Evolutionary conservation across 2,329 filamentous ascomycete species (phyloP).

Genomic region (Acarospora socialis): DNA sequence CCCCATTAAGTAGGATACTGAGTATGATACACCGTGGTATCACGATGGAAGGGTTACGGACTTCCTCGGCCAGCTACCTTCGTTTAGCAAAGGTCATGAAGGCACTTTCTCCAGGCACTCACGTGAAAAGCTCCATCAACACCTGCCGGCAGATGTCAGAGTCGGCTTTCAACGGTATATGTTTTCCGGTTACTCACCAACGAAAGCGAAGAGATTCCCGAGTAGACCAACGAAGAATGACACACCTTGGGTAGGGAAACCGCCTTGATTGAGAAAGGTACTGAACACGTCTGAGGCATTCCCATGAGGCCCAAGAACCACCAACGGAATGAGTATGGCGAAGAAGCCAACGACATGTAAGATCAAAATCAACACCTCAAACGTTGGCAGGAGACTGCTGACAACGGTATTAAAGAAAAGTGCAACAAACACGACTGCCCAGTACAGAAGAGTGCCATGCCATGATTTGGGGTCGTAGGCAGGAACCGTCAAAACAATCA

Average conservation of each 20-base stretch:
- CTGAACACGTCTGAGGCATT: slow-evolving; percentile 19
- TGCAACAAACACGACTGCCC: slow-evolving; percentile 15
- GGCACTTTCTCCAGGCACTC: too few species aligned
- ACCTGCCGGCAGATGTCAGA: slow-evolving; percentile 21
- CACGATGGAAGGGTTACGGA: slow-evolving; percentile 16
- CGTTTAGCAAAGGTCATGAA: too few species aligned
- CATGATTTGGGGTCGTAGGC: slow-evolving; percentile 17
- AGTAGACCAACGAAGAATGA: slow-evolving; percentile 26
- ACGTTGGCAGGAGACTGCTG: slow-evolving; percentile 9
- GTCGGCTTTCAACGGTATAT: slow-evolving; percentile 16
- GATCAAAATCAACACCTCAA: slow-evolving; percentile 1
- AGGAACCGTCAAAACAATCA: neutral
- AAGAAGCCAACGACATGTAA: slow-evolving; percentile 15
- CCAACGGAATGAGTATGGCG: slow-evolving; percentile 18
- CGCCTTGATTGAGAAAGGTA: slow-evolving; percentile 21
- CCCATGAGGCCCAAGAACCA: slow-evolving; percentile 17
- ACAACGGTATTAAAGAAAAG: slow-evolving; percentile 24
- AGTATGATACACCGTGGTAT: slow-evolving; percentile 18
- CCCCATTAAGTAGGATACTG: slow-evolving; percentile 19
- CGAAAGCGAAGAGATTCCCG: slow-evolving; percentile 23
- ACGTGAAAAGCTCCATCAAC: slow-evolving; percentile 9
- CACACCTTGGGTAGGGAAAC: slow-evolving; percentile 21
- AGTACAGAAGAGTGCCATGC: slow-evolving; percentile 22
- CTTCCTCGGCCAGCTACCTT: slow-evolving; percentile 20
- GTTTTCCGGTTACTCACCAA: slow-evolving; percentile 10